These are phyloP conservation scores for Tolypocladium sp. DNA, from an alignment of 2,329 filamentous ascomycete species.

Conservation along the genomic window DNA sequence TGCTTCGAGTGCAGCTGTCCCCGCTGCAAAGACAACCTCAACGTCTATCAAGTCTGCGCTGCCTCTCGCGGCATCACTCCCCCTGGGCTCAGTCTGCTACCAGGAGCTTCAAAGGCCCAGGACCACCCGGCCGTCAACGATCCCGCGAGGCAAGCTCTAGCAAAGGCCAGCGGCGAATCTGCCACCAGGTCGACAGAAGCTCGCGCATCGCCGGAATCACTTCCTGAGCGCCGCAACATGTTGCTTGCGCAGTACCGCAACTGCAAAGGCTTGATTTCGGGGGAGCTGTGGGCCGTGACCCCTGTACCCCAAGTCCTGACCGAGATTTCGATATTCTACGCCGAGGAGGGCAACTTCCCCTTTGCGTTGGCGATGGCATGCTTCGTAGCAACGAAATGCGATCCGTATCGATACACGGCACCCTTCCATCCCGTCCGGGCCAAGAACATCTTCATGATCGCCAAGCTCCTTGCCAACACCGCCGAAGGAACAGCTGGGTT, in stretches of 20 bases:
- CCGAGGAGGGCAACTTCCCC: conserved; percentile 29
- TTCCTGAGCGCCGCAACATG: conserved; percentile 14
- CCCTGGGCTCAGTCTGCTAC: conserved; percentile 35
- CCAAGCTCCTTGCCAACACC: conserved; percentile 42
- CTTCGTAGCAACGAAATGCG: conserved; percentile 35
- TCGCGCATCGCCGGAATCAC: conserved; percentile 10
- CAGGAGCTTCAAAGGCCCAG: conserved; percentile 23
- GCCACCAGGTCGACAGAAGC: conserved; percentile 18
- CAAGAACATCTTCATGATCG: conserved; percentile 41
- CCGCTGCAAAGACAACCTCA: conserved; percentile 40
- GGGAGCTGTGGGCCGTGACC: conserved; percentile 36
- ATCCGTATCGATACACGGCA: conserved; percentile 39
- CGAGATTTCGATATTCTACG: conserved; percentile 35
- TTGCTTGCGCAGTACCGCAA: conserved; percentile 13
- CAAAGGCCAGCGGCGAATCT: conserved; percentile 12
- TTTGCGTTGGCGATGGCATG: conserved; percentile 37
- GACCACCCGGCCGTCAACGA: conserved; percentile 16
- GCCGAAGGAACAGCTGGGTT: conserved; percentile 27
- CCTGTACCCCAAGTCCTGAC: conserved; percentile 36
- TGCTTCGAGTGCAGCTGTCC: conserved; percentile 42
- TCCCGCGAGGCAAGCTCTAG: conserved; percentile 7
- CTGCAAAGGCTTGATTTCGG: conserved; percentile 13
- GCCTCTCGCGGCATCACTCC: conserved; percentile 29
- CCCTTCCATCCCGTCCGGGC: conserved; percentile 42
- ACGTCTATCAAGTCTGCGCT: conserved; percentile 43